These are phyloP conservation scores for Penicillium simplicissimum DNA, from an alignment of 495 filamentous ascomycete species.

Conservation along the genomic window DNA sequence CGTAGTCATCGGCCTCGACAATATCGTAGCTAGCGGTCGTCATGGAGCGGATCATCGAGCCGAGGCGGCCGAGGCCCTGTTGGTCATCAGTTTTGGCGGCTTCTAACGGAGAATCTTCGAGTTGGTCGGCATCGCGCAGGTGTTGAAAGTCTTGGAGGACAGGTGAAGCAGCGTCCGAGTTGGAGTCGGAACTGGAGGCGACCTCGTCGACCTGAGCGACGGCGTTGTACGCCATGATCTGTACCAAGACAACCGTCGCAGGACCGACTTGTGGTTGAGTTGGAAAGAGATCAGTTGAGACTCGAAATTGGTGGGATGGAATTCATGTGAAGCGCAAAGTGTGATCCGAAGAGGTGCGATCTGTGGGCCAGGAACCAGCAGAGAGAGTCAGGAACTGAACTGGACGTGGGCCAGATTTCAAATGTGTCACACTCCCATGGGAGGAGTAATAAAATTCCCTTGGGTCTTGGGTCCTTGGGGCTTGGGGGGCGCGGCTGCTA, in stretches of 20 bases:
- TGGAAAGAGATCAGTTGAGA: slow-evolving; percentile 9
- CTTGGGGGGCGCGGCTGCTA: slow-evolving; percentile 1
- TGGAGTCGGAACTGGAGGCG: slow-evolving; percentile 40
- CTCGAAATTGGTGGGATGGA: background rate
- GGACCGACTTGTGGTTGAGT: slow-evolving; percentile 13
- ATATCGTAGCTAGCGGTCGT: slow-evolving; percentile 46
- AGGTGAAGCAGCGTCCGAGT: slow-evolving; percentile 36
- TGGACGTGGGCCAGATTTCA: slow-evolving; percentile 1
- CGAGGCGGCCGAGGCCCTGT: slow-evolving; percentile 27
- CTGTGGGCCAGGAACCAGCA: slow-evolving; percentile 1
- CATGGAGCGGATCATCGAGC: slow-evolving; percentile 47
- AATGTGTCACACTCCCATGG: background rate
- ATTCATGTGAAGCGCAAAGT: background rate
- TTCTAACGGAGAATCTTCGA: slow-evolving; percentile 28
- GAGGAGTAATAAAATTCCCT: background rate
- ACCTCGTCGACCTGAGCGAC: slow-evolving; percentile 47
- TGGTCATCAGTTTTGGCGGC: slow-evolving; percentile 29
- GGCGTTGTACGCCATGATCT: slow-evolving; percentile 50
- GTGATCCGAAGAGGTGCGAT: background rate
- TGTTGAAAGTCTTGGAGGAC: slow-evolving; percentile 29
- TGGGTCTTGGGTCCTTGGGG: background rate
- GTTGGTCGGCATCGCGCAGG: slow-evolving; percentile 31
- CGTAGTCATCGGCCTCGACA: slow-evolving; percentile 50
- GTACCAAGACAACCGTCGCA: background rate
- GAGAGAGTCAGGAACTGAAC: slow-evolving; percentile 6